phyloP scores from a whole-genome alignment of 805 yeast genomes.

The Wickerhamiella hasegawae region DNA sequence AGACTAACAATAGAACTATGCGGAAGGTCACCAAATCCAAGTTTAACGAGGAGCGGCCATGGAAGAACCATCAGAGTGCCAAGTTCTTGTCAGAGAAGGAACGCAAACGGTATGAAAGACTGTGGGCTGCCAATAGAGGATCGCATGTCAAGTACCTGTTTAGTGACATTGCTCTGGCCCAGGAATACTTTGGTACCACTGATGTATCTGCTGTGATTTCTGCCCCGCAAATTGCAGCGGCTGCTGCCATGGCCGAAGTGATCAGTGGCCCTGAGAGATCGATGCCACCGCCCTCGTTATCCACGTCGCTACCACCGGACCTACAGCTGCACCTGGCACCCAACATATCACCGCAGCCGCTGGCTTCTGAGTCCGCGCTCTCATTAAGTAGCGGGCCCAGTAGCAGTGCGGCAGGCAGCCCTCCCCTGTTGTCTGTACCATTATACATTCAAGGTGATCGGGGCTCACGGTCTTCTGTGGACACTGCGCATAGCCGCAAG shows the following conservation, averaged over 20 bases:
- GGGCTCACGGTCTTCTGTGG: not conserved
- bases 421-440: not conserved
- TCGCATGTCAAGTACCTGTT: conserved; percentile 12
- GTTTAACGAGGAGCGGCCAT: conserved; percentile 82
- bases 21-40: conserved; percentile 26
- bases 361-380: not conserved
- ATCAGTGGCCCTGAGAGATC: not conserved
- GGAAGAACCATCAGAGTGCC: conserved; percentile 70
- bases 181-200: not conserved
- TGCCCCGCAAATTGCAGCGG: too few species aligned
- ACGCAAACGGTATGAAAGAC: conserved; percentile 77
- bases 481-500: too few species aligned
- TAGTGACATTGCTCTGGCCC: conserved; percentile 8
- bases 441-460: not conserved
- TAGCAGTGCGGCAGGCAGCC: not conserved
- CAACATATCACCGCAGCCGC: too few species aligned
- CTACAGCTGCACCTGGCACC: too few species aligned
- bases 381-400: not conserved
- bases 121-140: conserved; percentile 85
- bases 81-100: conserved; percentile 35
- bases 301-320: too few species aligned
- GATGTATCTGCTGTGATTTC: not conserved
- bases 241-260: not conserved
- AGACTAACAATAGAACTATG: conserved; percentile 9
- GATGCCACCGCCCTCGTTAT: not conserved